Conservation (phyloP, 768 basidiomycete genomes). For the Suillus occidentalis region DNA sequence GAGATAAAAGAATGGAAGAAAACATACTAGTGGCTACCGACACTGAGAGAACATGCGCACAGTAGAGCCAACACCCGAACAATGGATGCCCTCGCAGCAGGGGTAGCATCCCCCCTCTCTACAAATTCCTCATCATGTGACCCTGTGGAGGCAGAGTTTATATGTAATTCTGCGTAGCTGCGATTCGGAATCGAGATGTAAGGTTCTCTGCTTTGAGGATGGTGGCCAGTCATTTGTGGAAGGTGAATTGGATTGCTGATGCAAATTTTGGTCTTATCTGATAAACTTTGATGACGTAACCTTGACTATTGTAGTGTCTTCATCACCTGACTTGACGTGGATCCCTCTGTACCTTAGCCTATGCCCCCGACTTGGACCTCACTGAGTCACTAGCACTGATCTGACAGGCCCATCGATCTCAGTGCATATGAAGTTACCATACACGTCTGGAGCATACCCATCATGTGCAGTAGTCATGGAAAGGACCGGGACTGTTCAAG, state of each 20-base stretch:
- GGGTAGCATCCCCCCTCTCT: slow-evolving; percentile 12
- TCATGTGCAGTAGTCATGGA: background rate
- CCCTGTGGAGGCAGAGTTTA: no score
- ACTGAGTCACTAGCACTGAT: no score
- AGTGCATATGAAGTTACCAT: background rate
- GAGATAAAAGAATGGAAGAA: background rate
- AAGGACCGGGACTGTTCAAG: background rate
- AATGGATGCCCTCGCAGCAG: slow-evolving; percentile 40
- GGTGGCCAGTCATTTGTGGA: background rate
- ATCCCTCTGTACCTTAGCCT: no score
- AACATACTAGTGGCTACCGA: slow-evolving; percentile 76
- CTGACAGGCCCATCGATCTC: background rate
- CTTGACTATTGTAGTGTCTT: background rate
- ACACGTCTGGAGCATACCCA: background rate
- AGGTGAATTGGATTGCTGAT: background rate
- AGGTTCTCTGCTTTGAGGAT: background rate
- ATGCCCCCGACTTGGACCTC: no score
- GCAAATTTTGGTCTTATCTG: background rate
- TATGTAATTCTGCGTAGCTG: background rate
- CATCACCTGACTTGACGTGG: no score
- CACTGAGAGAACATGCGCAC: slow-evolving; percentile 70
- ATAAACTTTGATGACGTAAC: background rate
- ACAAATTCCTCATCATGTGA: background rate
- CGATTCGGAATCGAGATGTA: background rate
- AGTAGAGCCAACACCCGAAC: slow-evolving; percentile 62